These are phyloP conservation scores for Termitomyces sp. DNA, from an alignment of 768 basidiomycete genomes.

Conservation along the genomic window DNA sequence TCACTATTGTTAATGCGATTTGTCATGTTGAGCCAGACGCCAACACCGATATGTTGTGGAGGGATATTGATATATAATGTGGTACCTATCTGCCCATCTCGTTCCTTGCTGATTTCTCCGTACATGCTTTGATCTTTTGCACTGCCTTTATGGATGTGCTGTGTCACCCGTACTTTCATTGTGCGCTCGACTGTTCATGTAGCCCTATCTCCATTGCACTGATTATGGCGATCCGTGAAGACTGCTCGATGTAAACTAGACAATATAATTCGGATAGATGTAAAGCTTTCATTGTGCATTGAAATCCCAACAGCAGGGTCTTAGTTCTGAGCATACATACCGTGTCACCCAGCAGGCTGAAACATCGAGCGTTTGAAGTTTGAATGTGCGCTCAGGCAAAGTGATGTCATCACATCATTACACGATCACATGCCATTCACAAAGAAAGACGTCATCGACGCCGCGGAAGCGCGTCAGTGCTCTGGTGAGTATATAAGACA, in stretches of 20 bases:
- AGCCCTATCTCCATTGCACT: neutral
- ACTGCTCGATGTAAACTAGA: neutral
- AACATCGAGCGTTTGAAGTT: no score
- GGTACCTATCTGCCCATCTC: neutral
- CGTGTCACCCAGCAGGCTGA: no score
- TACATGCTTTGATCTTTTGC: neutral
- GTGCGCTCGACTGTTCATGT: neutral
- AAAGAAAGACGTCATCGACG: neutral
- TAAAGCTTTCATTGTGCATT: neutral
- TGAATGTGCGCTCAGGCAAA: neutral
- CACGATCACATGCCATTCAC: neutral
- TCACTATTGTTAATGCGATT: constrained; percentile 29
- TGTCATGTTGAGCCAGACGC: constrained; percentile 26
- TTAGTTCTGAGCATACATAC: neutral
- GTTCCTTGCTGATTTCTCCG: neutral
- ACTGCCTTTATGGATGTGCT: neutral
- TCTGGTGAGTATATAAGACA: constrained; percentile 7
- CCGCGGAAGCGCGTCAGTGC: constrained; percentile 2
- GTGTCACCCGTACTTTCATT: neutral
- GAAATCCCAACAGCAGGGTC: no score
- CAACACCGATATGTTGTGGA: constrained; percentile 27
- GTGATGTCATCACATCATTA: neutral
- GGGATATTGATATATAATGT: constrained; percentile 24
- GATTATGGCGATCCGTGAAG: neutral
- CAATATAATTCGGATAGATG: neutral